Base-by-base conservation (phyloP, 2,329 filamentous ascomycete genomes). In the Beauveria brongniartii region DNA sequence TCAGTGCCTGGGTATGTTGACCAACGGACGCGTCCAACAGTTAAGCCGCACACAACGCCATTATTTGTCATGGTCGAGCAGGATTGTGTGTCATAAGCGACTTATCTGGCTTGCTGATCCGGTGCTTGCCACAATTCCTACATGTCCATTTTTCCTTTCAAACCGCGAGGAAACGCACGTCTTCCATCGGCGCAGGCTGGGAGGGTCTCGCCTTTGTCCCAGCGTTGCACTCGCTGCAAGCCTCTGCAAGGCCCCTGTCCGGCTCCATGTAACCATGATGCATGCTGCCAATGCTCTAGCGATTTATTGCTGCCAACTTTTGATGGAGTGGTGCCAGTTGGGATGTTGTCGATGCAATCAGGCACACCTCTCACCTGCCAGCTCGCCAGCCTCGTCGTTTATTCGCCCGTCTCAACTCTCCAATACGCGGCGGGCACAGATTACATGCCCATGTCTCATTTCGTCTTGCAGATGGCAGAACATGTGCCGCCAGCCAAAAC, bases 171-270 rank as follows among this genome's bases (percentile, higher is more conserved):
- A 37, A 37, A 37, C 5, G 34, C 34, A 37, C 30, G 34, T 37
- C 34, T 37, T 37, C 34, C 34, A 37, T 16, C 34, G 12, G 34
- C 12, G 34, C 12, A 37, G 34, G 34, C 12, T 37, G 34, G 34
- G 34, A 58, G 47, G 41, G 46, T 22, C 34, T 43, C 47, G 46
- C 22, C 22, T 34, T 16, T 22, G 7, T 40, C 46, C 34, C 37
- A 58, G 55, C 46, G 55, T 58, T 26, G 34, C 46, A 58, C 37
- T 58, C 46, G 46, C 55, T 58, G 55, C 47, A 58, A 51, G 47
- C 46, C 30, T 22, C 43, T 58, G 55, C 46, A 47, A 47, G 43
- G 43, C 55, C 55, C 55, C 55, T 57, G 55, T 57, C 8, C 24
- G 6, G n/a, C 55, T 37, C 55, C 43, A 57, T 48, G 55, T 28